Base-by-base conservation (phyloP, 2,329 filamentous ascomycete genomes). In the Pyrenophora tritici-repentis region DNA sequence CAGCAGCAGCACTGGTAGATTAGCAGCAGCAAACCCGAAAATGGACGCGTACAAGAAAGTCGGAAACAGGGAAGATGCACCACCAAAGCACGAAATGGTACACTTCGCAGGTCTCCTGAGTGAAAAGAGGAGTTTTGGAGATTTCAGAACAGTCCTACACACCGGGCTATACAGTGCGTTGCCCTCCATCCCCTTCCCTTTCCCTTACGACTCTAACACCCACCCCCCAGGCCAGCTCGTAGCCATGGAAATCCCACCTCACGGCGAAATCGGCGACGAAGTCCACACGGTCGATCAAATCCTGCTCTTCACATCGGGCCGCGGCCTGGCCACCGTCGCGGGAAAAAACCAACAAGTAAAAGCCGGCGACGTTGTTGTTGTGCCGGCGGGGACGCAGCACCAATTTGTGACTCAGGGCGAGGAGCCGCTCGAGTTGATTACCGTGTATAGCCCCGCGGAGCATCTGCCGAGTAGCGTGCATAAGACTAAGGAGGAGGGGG, bases 241-340 rank as follows among this genome's bases (percentile, higher is more conserved):
- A 0, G 77, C 84, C 0, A 87, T 87, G 84, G 84, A 83, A 36
- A 78, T 87, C 0, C 85, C 84, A 0, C 81, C 85, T 0, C 79
- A 78, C 12, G 84, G 84, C 2, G 84, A 87, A 24, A 87, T 87
- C 59, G 83, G 85, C n/a, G 84, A 87, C 44, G 84, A 87, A 72
- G 84, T 71, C 33, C 84, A 87, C 65, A 82, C 81, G 0, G 84
- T 86, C 32, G 85, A 87, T 56, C 85, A 87, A 59, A 82, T 84
- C 47, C 74, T 88, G 10, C 83, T 85, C 10, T 86, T 87, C 70
- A 87, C 83, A 0, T 81, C 79, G 5, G 85, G 84, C 10, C 75
- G 72, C 9, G 83, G 81, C 0, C 79, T 81, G 20, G 84, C 83
- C 1, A 84, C 81, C 2, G 79, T 87, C 4, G 80, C 78, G 13